Conservation (phyloP, 768 basidiomycete genomes). For the Tricholoma hemisulphureum region DNA sequence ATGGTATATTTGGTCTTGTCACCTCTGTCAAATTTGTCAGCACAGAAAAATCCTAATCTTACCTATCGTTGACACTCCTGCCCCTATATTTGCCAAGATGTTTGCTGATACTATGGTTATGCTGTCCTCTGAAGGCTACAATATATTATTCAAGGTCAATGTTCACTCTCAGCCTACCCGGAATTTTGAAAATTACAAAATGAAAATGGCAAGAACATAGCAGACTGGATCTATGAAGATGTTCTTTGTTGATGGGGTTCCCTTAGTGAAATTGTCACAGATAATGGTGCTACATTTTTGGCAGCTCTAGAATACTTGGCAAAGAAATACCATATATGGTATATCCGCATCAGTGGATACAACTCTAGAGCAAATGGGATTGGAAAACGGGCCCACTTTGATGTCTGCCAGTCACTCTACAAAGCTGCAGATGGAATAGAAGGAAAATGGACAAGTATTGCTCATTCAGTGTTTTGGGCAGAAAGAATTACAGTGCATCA, state of each 20-base stretch:
- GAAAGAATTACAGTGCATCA: too few relatives aligned
- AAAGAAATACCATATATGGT: too few relatives aligned
- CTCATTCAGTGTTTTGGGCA: too few relatives aligned
- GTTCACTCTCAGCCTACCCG: constrained; percentile 16
- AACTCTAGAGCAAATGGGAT: too few relatives aligned
- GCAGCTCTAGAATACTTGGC: too few relatives aligned
- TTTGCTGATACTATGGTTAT: constrained; percentile 41
- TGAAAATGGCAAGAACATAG: constrained; percentile 16
- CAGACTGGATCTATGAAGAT: constrained; percentile 30
- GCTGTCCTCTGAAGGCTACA: constrained; percentile 19
- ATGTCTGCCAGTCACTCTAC: too few relatives aligned
- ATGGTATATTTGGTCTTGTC: constrained; percentile 33
- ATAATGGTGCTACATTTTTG: too few relatives aligned
- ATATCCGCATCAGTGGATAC: too few relatives aligned
- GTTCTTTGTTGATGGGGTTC: constrained; percentile 40
- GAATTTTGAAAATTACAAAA: constrained; percentile 16
- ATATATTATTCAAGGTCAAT: constrained; percentile 26
- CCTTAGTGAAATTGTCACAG: constrained; percentile 36
- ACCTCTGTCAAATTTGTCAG: too few relatives aligned
- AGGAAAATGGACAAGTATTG: too few relatives aligned
- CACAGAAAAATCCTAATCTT: constrained; percentile 33
- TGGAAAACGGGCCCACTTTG: too few relatives aligned
- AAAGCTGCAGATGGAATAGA: too few relatives aligned
- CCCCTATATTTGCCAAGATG: constrained; percentile 27
- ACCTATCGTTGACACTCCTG: constrained; percentile 17